Percentiles rank a stretch among this genome's conserved stretches.
phyloP scores from a whole-genome alignment of 2,329 filamentous ascomycete genomes.

The Ophiostoma angusticollis region DNA sequence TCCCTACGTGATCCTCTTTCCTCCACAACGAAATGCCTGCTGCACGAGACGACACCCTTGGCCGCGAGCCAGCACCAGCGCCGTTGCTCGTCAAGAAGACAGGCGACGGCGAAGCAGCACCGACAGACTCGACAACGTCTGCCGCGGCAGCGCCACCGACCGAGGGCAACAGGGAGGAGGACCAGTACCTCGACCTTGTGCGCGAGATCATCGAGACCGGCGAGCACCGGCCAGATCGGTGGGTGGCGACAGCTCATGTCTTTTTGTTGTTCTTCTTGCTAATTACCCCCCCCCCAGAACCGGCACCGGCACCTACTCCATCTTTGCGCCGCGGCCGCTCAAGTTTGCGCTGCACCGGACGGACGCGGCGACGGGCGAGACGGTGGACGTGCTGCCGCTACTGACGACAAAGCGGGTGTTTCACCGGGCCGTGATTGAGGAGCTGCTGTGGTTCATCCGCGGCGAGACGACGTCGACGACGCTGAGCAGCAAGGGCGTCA shows the following conservation, averaged over 20 bases:
- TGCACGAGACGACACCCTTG: conserved; percentile 2
- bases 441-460: conserved; percentile 91
- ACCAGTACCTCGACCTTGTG: conserved; percentile 87
- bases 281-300: conserved; percentile 53
- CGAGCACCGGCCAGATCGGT: conserved; percentile 82
- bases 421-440: conserved; percentile 73
- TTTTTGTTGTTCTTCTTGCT: neutral
- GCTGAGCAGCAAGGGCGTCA: conserved; percentile 68
- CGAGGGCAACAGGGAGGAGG: conserved; percentile 47
- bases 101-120: neutral
- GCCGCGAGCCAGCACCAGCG: neutral
- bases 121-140: neutral
- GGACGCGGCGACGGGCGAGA: conserved; percentile 33
- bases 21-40: conserved; percentile 4
- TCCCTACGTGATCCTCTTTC: neutral
- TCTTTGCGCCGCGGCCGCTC: conserved; percentile 77
- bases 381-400: conserved; percentile 66
- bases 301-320: conserved; percentile 79
- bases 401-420: conserved; percentile 97
- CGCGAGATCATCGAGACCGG: conserved; percentile 69
- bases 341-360: conserved; percentile 59
- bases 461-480: conserved; percentile 70
- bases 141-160: neutral
- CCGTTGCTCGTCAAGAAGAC: neutral
- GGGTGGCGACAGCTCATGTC: conserved; percentile 16